Conservation (phyloP, 78 protist genomes). For the Anaeramoeba flamelloides region DNA sequence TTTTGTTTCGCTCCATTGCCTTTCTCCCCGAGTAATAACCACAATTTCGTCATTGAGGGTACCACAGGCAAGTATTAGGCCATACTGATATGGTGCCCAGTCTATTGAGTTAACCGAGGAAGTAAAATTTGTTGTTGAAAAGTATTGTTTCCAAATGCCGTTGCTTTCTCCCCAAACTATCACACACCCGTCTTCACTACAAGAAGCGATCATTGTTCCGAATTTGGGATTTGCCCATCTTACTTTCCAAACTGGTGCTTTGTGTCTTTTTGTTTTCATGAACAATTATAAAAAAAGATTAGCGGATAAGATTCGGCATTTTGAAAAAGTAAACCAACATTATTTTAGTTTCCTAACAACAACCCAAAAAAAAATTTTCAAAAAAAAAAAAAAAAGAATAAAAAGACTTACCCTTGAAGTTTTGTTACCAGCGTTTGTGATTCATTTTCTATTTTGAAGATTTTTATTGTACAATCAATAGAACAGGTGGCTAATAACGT, state of each 20-base stretch:
- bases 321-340: too few relatives aligned
- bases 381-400: too few relatives aligned
- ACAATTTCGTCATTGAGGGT: conserved; percentile 58
- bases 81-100: conserved; percentile 75
- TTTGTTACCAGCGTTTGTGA: conserved; percentile 29
- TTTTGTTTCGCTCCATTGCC: not conserved
- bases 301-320: too few relatives aligned
- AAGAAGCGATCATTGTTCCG: conserved; percentile 78
- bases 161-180: conserved; percentile 61
- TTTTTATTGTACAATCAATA: conserved; percentile 64
- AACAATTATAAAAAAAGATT: too few relatives aligned
- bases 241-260: conserved; percentile 94
- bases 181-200: conserved; percentile 78
- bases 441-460: conserved; percentile 40
- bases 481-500: conserved; percentile 81
- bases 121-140: not conserved
- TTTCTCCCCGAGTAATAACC: conserved; percentile 23
- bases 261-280: conserved; percentile 44
- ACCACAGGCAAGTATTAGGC: conserved; percentile 57
- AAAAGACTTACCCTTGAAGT: conserved; percentile 37
- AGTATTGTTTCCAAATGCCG: not conserved
- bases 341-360: too few relatives aligned
- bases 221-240: conserved; percentile 95
- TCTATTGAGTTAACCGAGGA: conserved; percentile 55
- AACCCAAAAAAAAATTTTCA: too few relatives aligned